Base-by-base conservation (phyloP, 2,329 filamentous ascomycete species). In the Penicillium thymicola region DNA sequence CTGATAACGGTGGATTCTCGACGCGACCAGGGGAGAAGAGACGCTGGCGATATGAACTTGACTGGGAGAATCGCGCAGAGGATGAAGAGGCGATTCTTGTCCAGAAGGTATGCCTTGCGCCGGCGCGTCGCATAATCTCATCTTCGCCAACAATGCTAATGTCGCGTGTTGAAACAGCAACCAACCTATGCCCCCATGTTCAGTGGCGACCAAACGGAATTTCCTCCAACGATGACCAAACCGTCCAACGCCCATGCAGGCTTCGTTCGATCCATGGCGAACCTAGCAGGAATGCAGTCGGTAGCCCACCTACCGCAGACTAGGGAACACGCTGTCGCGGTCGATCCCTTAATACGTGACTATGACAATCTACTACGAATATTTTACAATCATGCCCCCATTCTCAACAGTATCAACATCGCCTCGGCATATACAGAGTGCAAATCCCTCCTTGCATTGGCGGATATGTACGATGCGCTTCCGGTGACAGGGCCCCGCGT, bases 281-380 rank as follows among this genome's bases (percentile, higher is more conserved):
- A 92, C 72, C 83, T 96, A 61, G 79, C 82, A 8, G 75, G 79
- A 14, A 78, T 81, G 65, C 76, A 73, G 66, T 87, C 78, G 61
- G 81, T 80, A 47, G 72, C 82, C 53, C 76, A 81, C 65, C 70
- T 82, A 58, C 80, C 75, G 58, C 74, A 69, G 57, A 74, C 81
- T 25, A 68, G 83, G 16, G 83, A 81, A 14, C 82, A 84, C 56
- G 81, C 84, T 45, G 85, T 90, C 52, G 79, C 79, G 18, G 76
- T 79, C 42, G 81, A 90, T 67, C 90, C 95, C 62, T 82, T 92
- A 23, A 81, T 97, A 45, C 89, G 90, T 65, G 90, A 97, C 76
- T 97, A 97, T 74, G 92, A 96, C 72, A 97, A 97, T 72, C 82
- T 97, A 23, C 95, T 97, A 72, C 89, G 92, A 66, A 89, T 94